phyloP scores from a whole-genome alignment of 2,329 filamentous ascomycete species.

The Fusarium redolens region DNA sequence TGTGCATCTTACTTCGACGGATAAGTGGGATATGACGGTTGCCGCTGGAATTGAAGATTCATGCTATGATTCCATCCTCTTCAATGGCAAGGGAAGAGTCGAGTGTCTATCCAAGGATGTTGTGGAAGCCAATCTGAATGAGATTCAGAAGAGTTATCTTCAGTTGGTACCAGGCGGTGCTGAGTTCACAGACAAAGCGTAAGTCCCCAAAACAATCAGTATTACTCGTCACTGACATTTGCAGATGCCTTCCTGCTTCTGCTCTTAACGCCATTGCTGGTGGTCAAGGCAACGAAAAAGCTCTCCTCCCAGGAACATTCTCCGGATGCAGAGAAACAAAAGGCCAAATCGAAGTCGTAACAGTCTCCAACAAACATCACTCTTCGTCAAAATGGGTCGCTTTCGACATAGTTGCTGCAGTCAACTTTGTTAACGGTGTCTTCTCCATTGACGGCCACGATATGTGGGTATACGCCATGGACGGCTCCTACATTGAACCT shows the following conservation, averaged over 20 bases:
- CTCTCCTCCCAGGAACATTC: constrained; percentile 57
- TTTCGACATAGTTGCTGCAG: constrained; percentile 65
- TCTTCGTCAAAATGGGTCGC: constrained; percentile 57
- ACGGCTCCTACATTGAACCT: constrained; percentile 65
- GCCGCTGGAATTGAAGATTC: constrained; percentile 60
- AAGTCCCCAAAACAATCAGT: background rate
- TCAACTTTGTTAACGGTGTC: constrained; percentile 57
- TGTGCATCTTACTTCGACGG: constrained; percentile 63
- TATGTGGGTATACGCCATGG: constrained; percentile 65
- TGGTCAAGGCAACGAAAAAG: constrained; percentile 48
- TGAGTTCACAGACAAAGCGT: constrained; percentile 57
- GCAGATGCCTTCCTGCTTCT: constrained; percentile 47
- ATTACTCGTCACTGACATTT: background rate
- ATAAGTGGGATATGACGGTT: constrained; percentile 58
- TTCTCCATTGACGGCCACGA: constrained; percentile 64
- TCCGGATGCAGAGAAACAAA: constrained; percentile 60
- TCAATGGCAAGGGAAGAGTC: constrained; percentile 71
- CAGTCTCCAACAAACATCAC: constrained; percentile 50
- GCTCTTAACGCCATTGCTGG: constrained; percentile 53
- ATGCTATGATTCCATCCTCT: constrained; percentile 70
- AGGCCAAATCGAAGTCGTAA: constrained; percentile 57
- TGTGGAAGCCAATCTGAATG: constrained; percentile 53
- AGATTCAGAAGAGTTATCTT: constrained; percentile 48
- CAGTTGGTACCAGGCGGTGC: constrained; percentile 42
- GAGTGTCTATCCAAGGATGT: constrained; percentile 61